A percentile compares a stretch with the other conserved stretches of the same genome.
Evolutionary conservation across 495 filamentous ascomycete genomes (phyloP).

Genomic region (Saxophila tyrrhenica): DNA sequence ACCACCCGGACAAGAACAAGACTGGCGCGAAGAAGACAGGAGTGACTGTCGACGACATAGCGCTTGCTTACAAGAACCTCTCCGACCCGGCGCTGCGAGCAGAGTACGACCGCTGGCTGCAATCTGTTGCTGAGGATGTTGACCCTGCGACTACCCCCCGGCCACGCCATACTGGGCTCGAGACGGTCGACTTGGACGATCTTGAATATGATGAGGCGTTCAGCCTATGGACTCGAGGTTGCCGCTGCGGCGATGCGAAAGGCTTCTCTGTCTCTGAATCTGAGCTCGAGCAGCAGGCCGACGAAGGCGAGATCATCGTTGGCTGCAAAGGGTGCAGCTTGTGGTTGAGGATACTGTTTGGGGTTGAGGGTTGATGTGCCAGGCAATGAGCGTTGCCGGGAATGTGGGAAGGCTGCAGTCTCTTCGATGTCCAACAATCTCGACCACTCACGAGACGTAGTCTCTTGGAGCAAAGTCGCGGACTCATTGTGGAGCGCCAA

Average conservation of each 20-base stretch:
- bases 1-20: slow-evolving; percentile 70
- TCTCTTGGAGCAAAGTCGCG: no score
- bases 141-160: slow-evolving; percentile 2
- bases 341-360: slow-evolving; percentile 66
- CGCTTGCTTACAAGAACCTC: slow-evolving; percentile 61
- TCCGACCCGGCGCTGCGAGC: slow-evolving; percentile 44
- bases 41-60: slow-evolving; percentile 63
- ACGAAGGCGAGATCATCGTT: slow-evolving; percentile 59
- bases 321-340: slow-evolving; percentile 75
- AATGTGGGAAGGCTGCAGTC: no score
- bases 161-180: slow-evolving; percentile 55
- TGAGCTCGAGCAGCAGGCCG: slow-evolving; percentile 54
- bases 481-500: no score
- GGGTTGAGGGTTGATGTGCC: slow-evolving; percentile 31
- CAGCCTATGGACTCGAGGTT: slow-evolving; percentile 52
- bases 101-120: slow-evolving; percentile 49
- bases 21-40: neutral
- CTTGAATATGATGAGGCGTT: slow-evolving; percentile 41
- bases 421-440: no score
- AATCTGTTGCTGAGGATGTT: slow-evolving; percentile 8
- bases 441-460: no score
- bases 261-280: slow-evolving; percentile 60
- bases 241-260: slow-evolving; percentile 68
- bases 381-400: no score
- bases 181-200: slow-evolving; percentile 77